Percentiles rank a stretch among this genome's conserved stretches.
phyloP scores from a whole-genome alignment of 352 stramenopile species.

The Globisporangium perplexum region DNA sequence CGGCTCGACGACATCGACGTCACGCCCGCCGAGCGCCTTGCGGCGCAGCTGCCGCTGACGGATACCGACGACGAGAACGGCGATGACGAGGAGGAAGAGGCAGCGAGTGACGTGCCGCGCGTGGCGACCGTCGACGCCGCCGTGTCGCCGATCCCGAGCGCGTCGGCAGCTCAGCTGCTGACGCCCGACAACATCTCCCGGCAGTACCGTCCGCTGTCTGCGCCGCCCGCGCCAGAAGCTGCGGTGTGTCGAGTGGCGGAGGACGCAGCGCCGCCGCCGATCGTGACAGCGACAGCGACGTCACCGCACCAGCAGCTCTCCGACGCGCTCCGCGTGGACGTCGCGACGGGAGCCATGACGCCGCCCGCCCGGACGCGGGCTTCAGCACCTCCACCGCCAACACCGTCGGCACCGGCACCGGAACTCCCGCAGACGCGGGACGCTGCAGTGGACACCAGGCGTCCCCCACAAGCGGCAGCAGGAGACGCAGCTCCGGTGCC shows the following conservation, averaged over 20 bases:
- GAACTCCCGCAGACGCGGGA: no score
- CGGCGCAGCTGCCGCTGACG: not conserved
- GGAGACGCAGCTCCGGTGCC: not conserved
- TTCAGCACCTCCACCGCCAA: not conserved
- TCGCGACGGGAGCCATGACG: not conserved
- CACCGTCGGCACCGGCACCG: no score
- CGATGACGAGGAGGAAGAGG: not conserved
- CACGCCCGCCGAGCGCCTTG: conserved; percentile 39
- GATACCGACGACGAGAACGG: not conserved
- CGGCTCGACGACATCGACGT: conserved; percentile 37
- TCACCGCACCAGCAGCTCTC: not conserved
- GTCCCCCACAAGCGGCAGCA: conserved; percentile 4
- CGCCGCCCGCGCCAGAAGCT: not conserved
- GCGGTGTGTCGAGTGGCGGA: no score
- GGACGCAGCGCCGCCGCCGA: not conserved
- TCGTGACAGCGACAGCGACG: no score
- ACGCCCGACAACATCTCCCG: conserved; percentile 7
- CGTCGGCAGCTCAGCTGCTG: conserved; percentile 1
- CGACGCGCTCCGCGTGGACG: conserved; percentile 3
- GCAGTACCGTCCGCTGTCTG: not conserved
- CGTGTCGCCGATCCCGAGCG: conserved; percentile 9
- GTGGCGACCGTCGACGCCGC: not conserved
- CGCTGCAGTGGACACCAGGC: not conserved
- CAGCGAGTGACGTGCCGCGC: not conserved
- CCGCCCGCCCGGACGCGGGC: not conserved